Percentiles rank a stretch among this genome's conserved stretches.
phyloP scores from a whole-genome alignment of 31 red algal genomes.

The Endocladia muricata region DNA sequence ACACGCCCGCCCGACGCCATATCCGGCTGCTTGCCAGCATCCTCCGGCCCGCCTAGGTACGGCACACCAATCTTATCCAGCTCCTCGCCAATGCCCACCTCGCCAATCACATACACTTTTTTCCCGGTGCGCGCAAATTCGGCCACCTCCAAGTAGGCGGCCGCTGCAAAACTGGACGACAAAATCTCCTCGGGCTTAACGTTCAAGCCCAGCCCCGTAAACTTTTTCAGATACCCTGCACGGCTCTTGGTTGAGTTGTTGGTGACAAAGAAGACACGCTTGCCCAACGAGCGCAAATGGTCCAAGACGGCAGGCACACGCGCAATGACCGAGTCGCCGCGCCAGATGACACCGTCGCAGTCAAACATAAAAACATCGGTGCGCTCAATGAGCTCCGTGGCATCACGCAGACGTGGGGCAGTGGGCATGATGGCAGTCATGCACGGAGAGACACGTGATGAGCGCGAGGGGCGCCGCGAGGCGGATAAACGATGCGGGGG shows the following conservation, averaged over 20 bases:
- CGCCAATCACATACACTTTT: constrained; percentile 97
- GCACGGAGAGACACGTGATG: too few species aligned
- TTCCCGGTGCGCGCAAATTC: constrained; percentile 91
- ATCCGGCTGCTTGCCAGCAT: constrained; percentile 85
- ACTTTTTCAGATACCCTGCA: constrained; percentile 94
- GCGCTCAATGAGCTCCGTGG: constrained; percentile 45
- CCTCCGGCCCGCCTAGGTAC: constrained; percentile 87
- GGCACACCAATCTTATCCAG: constrained; percentile 87
- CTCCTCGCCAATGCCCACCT: constrained; percentile 90
- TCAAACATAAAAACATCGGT: constrained; percentile 93
- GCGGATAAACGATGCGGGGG: too few species aligned
- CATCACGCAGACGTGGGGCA: too few species aligned
- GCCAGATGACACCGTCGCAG: constrained; percentile 99
- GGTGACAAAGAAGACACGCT: constrained; percentile 97
- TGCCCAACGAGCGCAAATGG: constrained; percentile 76
- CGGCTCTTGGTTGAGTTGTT: constrained; percentile 99
- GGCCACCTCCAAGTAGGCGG: constrained; percentile 91
- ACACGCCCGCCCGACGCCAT: constrained; percentile 84
- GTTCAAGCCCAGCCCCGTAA: constrained; percentile 85
- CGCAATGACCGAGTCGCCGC: constrained; percentile 90
- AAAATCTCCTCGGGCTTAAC: constrained; percentile 96
- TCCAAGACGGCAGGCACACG: constrained; percentile 77
- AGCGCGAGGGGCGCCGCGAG: too few species aligned
- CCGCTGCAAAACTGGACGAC: constrained; percentile 97
- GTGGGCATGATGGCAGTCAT: too few species aligned